Conservation (phyloP, 352 stramenopile genomes). For the Phytophthora boehmeriae region DNA sequence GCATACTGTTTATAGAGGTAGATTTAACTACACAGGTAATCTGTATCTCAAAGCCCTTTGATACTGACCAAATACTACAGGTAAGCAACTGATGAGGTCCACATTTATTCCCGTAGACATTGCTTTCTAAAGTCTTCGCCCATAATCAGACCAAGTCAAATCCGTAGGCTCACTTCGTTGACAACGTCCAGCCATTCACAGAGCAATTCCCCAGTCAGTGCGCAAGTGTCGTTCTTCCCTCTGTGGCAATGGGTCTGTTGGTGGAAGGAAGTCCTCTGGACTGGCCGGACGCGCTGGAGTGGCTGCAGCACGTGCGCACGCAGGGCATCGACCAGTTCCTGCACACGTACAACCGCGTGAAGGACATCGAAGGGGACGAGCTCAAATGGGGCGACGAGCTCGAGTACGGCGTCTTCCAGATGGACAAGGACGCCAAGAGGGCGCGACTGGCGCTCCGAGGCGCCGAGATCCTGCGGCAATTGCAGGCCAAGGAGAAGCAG, state of each 20-base stretch:
- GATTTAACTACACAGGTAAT: too few relatives aligned
- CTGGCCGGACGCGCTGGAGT: slow-evolving; percentile 95
- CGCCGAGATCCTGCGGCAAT: slow-evolving; percentile 94
- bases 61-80: too few relatives aligned
- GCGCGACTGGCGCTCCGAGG: slow-evolving; percentile 92
- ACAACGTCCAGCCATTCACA: slow-evolving; percentile 4
- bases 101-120: too few relatives aligned
- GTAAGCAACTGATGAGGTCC: too few relatives aligned
- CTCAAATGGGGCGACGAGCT: slow-evolving; percentile 99
- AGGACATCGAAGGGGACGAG: slow-evolving; percentile 95
- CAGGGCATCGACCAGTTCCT: slow-evolving; percentile 98
- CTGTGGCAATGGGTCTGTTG: slow-evolving; percentile 70
- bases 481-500: slow-evolving; percentile 90
- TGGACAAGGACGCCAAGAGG: slow-evolving; percentile 89
- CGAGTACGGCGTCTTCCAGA: slow-evolving; percentile 98
- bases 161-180: not conserved
- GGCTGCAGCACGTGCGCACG: slow-evolving; percentile 95
- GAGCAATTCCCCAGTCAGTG: slow-evolving; percentile 12
- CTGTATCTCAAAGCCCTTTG: too few relatives aligned
- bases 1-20: too few relatives aligned
- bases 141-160: not conserved
- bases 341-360: slow-evolving; percentile 95
- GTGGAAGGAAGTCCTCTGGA: slow-evolving; percentile 95
- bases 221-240: slow-evolving; percentile 8
- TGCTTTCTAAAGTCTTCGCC: not conserved